Evolutionary conservation across 2,329 filamentous ascomycete genomes (phyloP), one percentile per base, ranked within the genome.

Genomic region (Sclerotinia sclerotiorum): DNA sequence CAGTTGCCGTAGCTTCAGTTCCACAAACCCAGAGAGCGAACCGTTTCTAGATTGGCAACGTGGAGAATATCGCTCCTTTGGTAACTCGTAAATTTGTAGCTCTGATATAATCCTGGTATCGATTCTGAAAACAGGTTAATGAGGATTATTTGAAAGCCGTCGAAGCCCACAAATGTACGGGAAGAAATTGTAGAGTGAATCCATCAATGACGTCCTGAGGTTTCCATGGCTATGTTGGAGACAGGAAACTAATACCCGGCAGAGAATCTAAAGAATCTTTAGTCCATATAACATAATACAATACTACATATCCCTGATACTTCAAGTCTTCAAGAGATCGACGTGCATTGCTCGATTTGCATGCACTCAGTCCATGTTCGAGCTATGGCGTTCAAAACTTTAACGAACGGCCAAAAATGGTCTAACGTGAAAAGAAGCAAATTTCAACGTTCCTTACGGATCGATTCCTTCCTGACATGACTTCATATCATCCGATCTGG

Each of bases 401-500:
- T 42, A 15, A 42, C 13, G 13, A 42, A 42, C 15, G 1, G 39
- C 39, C 15, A 42, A 13, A 42, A 42, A 42, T 42, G 4, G 39
- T 5, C 17, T 42, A 17, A 35, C 32, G 29, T 19, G 15, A 13
- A 32, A 35, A 11, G 10, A 27, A 5, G 13, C 17, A 21, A 35
- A 46, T 32, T 44, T 61, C 35, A 17, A 29, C 29, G n/a, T 42
- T 42, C 39, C 15, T 42, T n/a, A 51, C 44, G 29, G 39, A 60
- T n/a, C 3, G 8, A 2, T 21, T 10, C 60, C 32, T 39, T 5
- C 10, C 1, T 67, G 42, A 51, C 55, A 49, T 52, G 27, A 61
- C 55, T 61, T 67, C 54, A 61, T 61, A n/a, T 17, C 54, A 48
- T 67, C 64, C 19, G 32, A 29, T 27, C n/a, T n/a, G 15, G 32